A percentile compares a stretch with the other conserved stretches of the same genome.
Conservation (phyloP, 1,284 basidiomycete species). For the Athelia psychrophila region DNA sequence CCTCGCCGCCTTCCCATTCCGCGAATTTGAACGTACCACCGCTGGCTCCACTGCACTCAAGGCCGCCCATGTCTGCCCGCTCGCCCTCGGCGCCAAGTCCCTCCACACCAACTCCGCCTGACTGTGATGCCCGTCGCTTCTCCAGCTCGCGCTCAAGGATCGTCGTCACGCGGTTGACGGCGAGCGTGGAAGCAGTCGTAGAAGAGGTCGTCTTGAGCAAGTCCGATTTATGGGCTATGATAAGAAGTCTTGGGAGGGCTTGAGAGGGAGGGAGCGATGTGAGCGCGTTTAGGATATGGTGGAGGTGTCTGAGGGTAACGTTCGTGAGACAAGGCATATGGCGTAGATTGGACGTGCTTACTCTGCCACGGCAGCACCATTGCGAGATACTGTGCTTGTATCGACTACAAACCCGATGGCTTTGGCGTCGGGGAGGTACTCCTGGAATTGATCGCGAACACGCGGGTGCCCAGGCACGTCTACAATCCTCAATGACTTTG, state of each 20-base stretch:
- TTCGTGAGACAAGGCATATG: background rate
- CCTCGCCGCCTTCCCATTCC: slow-evolving; percentile 78
- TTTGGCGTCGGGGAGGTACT: slow-evolving; percentile 57
- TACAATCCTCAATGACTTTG: slow-evolving; percentile 48
- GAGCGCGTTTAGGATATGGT: slow-evolving; percentile 64
- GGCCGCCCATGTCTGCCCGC: slow-evolving; percentile 54
- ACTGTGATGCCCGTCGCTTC: slow-evolving; percentile 62
- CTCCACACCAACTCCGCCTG: slow-evolving; percentile 65
- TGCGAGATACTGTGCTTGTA: slow-evolving; percentile 69
- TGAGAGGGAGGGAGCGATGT: slow-evolving; percentile 70
- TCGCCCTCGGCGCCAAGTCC: slow-evolving; percentile 65
- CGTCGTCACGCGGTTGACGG: slow-evolving; percentile 64
- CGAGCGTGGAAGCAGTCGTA: slow-evolving; percentile 45
- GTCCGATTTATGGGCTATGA: slow-evolving; percentile 76
- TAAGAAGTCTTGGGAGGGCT: slow-evolving; percentile 51
- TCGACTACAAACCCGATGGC: slow-evolving; percentile 75
- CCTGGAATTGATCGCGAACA: slow-evolving; percentile 66
- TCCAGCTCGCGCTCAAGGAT: slow-evolving; percentile 81
- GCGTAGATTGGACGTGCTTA: slow-evolving; percentile 34
- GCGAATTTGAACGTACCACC: slow-evolving; percentile 61
- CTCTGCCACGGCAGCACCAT: slow-evolving; percentile 73
- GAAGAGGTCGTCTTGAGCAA: slow-evolving; percentile 50
- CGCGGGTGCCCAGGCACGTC: slow-evolving; percentile 81
- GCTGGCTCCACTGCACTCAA: slow-evolving; percentile 51
- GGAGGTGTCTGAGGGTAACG: slow-evolving; percentile 56